Evolutionary conservation across 331 rosid genomes (phyloP).

Genomic region (Dryas integrifolia): DNA sequence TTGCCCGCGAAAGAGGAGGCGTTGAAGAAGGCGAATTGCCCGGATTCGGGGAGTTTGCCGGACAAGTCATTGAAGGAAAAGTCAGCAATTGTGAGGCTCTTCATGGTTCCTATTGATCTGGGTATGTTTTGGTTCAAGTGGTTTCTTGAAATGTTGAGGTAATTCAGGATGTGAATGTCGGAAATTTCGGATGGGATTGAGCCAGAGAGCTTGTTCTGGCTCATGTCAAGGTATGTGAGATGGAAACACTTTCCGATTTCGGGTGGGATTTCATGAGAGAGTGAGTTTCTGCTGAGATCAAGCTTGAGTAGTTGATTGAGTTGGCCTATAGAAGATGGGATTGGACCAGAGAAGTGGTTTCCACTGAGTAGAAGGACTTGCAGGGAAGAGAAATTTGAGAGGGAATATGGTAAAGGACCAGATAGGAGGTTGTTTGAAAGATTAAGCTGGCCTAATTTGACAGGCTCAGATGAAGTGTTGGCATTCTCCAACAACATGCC

Average conservation of each 20-base stretch:
- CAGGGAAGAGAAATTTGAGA: slow-evolving; percentile 61
- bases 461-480: slow-evolving; percentile 41
- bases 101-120: slow-evolving; percentile 60
- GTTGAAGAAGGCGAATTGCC: slow-evolving; percentile 67
- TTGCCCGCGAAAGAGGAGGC: slow-evolving; percentile 76
- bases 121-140: slow-evolving; percentile 68
- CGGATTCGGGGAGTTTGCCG: slow-evolving; percentile 63
- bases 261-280: slow-evolving; percentile 58
- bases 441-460: slow-evolving; percentile 53
- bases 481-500: slow-evolving; percentile 56
- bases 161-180: slow-evolving; percentile 56
- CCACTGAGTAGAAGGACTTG: slow-evolving; percentile 62
- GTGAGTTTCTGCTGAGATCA: slow-evolving; percentile 62
- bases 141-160: slow-evolving; percentile 73
- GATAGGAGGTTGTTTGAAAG: slow-evolving; percentile 68
- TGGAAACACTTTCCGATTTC: slow-evolving; percentile 57
- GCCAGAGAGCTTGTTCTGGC: slow-evolving; percentile 84
- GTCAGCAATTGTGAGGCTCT: slow-evolving; percentile 77
- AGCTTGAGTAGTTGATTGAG: slow-evolving; percentile 56
- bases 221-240: slow-evolving; percentile 77
- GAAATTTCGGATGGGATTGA: slow-evolving; percentile 57
- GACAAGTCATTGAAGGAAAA: slow-evolving; percentile 81
- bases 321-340: slow-evolving; percentile 63
- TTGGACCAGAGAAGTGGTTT: slow-evolving; percentile 68
- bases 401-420: slow-evolving; percentile 61